phyloP scores from a whole-genome alignment of 2,329 filamentous ascomycete species.

The Epichloe glyceriae region DNA sequence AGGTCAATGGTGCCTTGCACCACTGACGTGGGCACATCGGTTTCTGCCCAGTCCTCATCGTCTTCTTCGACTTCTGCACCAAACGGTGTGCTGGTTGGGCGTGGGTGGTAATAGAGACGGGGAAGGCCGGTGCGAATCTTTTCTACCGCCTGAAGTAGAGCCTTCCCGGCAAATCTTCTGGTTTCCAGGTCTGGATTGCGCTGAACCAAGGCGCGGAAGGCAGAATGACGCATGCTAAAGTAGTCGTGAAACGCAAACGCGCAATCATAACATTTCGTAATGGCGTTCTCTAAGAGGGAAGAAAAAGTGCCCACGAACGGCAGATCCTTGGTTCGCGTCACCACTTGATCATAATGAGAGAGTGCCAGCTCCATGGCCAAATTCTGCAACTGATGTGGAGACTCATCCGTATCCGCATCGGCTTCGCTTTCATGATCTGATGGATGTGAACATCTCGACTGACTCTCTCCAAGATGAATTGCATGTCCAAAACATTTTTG shows the following conservation, averaged over 20 bases:
- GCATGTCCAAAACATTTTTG: conserved; percentile 46
- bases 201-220: conserved; percentile 53
- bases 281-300: conserved; percentile 32
- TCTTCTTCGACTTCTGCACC: conserved; percentile 13
- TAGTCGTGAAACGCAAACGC: conserved; percentile 49
- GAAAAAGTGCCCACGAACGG: conserved; percentile 48
- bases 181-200: conserved; percentile 43
- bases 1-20: conserved; percentile 29
- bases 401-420: not conserved
- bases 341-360: conserved; percentile 62
- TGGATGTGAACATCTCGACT: not conserved
- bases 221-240: conserved; percentile 39
- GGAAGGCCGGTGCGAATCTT: conserved; percentile 38
- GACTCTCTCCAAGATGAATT: conserved; percentile 29
- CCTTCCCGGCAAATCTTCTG: conserved; percentile 36
- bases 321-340: conserved; percentile 56
- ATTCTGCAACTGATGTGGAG: conserved; percentile 25
- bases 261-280: conserved; percentile 36
- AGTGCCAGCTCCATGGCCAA: conserved; percentile 42
- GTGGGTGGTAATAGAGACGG: conserved; percentile 28
- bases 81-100: not conserved
- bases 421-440: not conserved
- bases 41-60: conserved; percentile 15
- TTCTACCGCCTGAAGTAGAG: conserved; percentile 39
- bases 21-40: conserved; percentile 1